Evolutionary conservation across 108 stramenopile genomes (phyloP), one percentile per base, ranked within the genome.

Genomic region (Schizochytrium sp.): DNA sequence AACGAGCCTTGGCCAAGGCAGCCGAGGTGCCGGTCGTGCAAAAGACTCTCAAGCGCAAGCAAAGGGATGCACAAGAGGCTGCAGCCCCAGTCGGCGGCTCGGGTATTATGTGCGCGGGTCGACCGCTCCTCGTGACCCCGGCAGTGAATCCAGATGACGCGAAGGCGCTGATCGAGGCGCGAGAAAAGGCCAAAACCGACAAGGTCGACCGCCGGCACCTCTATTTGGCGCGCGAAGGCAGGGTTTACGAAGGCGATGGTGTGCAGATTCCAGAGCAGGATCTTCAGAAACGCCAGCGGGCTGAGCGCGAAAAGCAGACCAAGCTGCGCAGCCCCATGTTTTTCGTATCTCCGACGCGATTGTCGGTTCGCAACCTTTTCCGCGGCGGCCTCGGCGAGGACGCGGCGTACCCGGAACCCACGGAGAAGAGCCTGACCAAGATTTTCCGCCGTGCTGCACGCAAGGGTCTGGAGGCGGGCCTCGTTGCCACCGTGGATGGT

Each of bases 271-370:
- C 97, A 28, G 92, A 95, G 41, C 83, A 87, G 47, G 99, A 99
- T 89, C 92, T 96, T 87, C 93, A 94, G 57, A 99, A 98, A 91
- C 93, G 99, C 57, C 94, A 95, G 76, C 88, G 92, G 3, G 97
- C 97, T 0, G 94, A 96, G 76, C 89, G 92, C 69, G 99, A 99
- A 57, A 97, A 97, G 91, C 96, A 94, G 63, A 93, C 95, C 44
- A 99, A 99, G 93, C 92, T 99, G 19, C 93, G 94, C 60, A 96
- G 95, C 45, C 99, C 99, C 8, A 92, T 98, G 8, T 99, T 99
- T 89, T 98, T 98, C 92, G 96, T 99, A 90, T 97, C 97, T 92
- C 97, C 98, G 4, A 88, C 87, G 57, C 94, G 98, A 8, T 92
- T 99, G 5, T 94, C 93, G 72, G 92, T 99, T 59, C 93, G 98